Evolutionary conservation across 805 yeast species (phyloP), one percentile per base, ranked within the genome.

Genomic region (Pichia insulana): DNA sequence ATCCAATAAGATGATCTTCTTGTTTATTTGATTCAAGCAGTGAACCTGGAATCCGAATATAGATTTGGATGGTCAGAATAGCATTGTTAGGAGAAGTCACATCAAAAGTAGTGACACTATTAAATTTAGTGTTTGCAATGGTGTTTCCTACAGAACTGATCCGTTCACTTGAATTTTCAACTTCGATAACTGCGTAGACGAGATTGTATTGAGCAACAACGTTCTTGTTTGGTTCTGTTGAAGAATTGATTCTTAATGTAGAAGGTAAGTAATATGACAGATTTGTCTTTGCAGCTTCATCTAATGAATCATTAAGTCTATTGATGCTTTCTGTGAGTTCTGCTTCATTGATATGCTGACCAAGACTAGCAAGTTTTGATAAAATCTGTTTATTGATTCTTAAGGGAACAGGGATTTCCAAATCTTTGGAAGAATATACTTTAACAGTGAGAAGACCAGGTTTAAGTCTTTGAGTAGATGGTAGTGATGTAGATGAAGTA

Each of bases 111-210:
- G 95, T 83, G 10, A 87, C 87, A 52, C 84, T 84, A 61, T 88
- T 92, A 78, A 95, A 92, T 15, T 76, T 75, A 1, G 96, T 90
- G 43, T 72, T 68, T 34, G 75, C 74, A 46, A 87, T 77, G 0
- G 95, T 76, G 32, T 96, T 96, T 41, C 83, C 76, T 25, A 80
- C 76, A 2, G 97, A 92, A 51, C 88, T 95, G 39, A 90, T 78
- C 13, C 88, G 74, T 49, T 92, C 82, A 50, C 89, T 92, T 39
- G 90, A 87, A 63, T 92, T 92, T 64, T 92, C 99, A 58, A 88
- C 90, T 63, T 92, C 99, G 36, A 92, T 71, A 2, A 95, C 87
- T 55, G 89, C 73, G 61, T 85, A 86, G 31, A 92, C 72, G 46
- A 95, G 71, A 43, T 57, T 58, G 46, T 60, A 61, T 18, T 57